These are phyloP conservation scores for Candolleomyces aberdarensis DNA, from an alignment of 768 basidiomycete species.

Conservation along the genomic window DNA sequence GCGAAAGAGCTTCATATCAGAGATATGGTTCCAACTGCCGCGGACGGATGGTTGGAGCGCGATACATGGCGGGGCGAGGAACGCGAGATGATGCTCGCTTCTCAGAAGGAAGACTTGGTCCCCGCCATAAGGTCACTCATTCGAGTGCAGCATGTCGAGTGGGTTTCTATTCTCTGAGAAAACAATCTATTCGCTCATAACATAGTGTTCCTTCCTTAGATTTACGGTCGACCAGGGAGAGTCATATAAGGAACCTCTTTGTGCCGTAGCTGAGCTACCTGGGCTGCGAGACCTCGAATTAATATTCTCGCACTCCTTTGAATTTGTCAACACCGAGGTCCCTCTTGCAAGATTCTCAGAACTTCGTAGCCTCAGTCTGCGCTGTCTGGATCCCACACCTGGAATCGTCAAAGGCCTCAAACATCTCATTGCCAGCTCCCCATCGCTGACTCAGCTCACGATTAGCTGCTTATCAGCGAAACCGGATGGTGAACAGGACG, in stretches of 20 bases:
- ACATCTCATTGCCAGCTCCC: not conserved
- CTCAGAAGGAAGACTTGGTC: not conserved
- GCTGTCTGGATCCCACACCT: not conserved
- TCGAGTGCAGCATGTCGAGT: not conserved
- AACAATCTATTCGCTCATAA: too few relatives aligned
- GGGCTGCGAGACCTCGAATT: too few relatives aligned
- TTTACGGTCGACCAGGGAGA: not conserved
- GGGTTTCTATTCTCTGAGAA: not conserved
- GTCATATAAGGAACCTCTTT: too few relatives aligned
- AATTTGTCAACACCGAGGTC: not conserved
- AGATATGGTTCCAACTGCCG: not conserved
- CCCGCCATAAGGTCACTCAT: not conserved
- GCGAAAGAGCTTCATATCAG: not conserved
- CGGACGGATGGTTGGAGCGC: too few relatives aligned
- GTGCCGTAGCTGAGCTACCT: too few relatives aligned
- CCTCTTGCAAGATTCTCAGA: not conserved
- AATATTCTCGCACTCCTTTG: too few relatives aligned
- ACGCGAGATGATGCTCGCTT: not conserved
- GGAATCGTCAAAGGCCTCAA: not conserved
- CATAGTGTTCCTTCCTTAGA: not conserved
- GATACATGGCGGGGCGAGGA: not conserved
- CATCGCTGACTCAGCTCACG: not conserved
- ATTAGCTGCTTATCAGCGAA: too few relatives aligned
- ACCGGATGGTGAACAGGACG: not conserved
- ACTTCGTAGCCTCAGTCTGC: not conserved